These are phyloP conservation scores for Adiantum capillusveneris DNA, from an alignment of 75 land plant genomes.

Conservation along the genomic window DNA sequence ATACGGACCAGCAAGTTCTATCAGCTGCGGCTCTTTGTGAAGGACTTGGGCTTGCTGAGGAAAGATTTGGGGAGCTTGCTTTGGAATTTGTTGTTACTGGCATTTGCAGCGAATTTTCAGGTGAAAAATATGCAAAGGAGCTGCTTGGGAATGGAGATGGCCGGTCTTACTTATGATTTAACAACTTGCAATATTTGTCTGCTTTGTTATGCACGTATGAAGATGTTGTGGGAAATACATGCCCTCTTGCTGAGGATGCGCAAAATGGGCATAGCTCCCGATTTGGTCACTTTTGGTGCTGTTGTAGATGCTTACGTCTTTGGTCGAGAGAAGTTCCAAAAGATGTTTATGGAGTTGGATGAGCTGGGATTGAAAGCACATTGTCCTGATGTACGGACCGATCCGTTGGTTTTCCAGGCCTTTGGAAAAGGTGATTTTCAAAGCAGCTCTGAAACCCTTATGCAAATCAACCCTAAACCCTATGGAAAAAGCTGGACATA, in stretches of 20 bases:
- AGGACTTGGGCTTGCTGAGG: constrained; percentile 59
- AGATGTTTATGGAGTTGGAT: constrained; percentile 35
- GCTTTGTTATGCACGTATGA: constrained; percentile 71
- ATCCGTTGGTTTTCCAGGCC: constrained; percentile 67
- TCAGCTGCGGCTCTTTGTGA: constrained; percentile 51
- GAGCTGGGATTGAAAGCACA: constrained; percentile 26
- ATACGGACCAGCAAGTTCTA: constrained; percentile 42
- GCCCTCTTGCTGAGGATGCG: constrained; percentile 65
- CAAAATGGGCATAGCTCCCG: constrained; percentile 43
- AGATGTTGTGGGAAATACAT: constrained; percentile 85
- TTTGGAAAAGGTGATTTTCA: constrained; percentile 91
- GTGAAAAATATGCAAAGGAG: constrained; percentile 75
- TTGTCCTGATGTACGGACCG: constrained; percentile 43
- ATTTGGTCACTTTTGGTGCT: constrained; percentile 86
- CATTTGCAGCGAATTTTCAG: constrained; percentile 78
- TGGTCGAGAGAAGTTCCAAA: constrained; percentile 34
- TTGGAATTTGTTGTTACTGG: constrained; percentile 75
- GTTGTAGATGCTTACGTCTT: constrained; percentile 70
- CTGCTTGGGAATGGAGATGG: constrained; percentile 48
- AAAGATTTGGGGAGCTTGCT: constrained; percentile 52
- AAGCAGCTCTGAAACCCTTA: constrained; percentile 47
- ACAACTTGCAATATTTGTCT: constrained; percentile 80
- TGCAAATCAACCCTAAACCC: constrained; percentile 28
- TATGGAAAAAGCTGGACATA: constrained; percentile 47
- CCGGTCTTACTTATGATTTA: constrained; percentile 65